Evolutionary conservation across 1,284 basidiomycete species (phyloP), one percentile per base, ranked within the genome.

Genomic region (Irpex sp.): DNA sequence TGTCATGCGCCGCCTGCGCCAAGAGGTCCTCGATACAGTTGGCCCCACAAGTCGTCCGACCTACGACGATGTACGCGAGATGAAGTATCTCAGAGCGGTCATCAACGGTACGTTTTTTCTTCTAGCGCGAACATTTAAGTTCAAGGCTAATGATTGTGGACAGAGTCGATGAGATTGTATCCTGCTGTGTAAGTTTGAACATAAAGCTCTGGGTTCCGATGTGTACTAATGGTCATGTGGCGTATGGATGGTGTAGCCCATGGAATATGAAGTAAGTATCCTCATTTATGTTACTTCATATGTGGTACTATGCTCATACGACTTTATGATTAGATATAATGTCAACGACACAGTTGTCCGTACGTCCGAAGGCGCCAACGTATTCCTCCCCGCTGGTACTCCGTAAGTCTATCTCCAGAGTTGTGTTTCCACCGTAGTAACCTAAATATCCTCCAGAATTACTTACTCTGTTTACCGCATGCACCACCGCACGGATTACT

Each of bases 11-110:
- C 70, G 74, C 0, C 73, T 83, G 4, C 77, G 81, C 2, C 70
- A 72, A 40, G 82, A 83, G 65, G 73, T 83, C n/a, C 61, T 81
- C 1, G 66, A 69, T 19, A 68, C 69, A 7, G 71, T 80, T 26
- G 79, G 79, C 0, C 69, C 72, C 0, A 65, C 57, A 1, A 70
- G 71, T 2, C 66, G 69, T 17, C 81, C 81, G 0, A 78, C 75
- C 0, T 78, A 75, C 58, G 79, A 80, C 5, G 75, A 79, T 56
- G 72, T 80, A 59, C 66, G 75, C 6, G 72, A 73, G 26, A 76
- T 79, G 76, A 76, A 74, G 64, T 78, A 72, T 59, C 67, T 80
- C 5, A 64, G 76, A 1, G 78, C 76, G 3, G 73, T 80, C 6
- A 66, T 73, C 49, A 74, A 73, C 48, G 68, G 71, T 70, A 11